These are phyloP conservation scores for Sphagnum magellanicum DNA, from an alignment of 228 moss, liverwort and hornwort genomes.

Conservation along the genomic window DNA sequence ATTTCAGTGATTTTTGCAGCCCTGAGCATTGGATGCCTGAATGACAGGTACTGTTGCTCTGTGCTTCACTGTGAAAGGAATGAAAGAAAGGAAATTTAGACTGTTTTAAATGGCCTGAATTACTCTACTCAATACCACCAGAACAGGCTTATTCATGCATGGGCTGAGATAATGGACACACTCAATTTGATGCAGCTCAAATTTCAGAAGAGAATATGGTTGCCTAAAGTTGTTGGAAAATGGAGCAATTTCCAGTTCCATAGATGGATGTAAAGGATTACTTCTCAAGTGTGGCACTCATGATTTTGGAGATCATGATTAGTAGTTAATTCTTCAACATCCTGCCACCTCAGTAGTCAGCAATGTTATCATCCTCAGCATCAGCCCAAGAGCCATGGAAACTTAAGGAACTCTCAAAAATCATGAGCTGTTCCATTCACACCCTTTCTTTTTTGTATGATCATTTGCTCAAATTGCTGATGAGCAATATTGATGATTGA, in stretches of 20 bases:
- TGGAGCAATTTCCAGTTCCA: not conserved
- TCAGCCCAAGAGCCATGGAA: not conserved
- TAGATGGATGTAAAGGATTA: not conserved
- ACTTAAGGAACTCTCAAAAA: not conserved
- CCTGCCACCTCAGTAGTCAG: not conserved
- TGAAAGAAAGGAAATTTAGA: not conserved
- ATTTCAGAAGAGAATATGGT: not conserved
- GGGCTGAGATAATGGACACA: too few species aligned
- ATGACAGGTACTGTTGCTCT: conserved; percentile 40
- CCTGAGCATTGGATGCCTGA: conserved; percentile 56
- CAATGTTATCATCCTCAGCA: too few species aligned
- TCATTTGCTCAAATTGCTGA: not conserved
- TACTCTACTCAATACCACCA: not conserved
- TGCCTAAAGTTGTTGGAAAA: not conserved
- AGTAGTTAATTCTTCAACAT: not conserved
- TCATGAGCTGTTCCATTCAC: not conserved
- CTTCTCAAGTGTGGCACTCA: not conserved
- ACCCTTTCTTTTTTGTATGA: not conserved
- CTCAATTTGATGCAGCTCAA: too few species aligned
- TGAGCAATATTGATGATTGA: conserved; percentile 1
- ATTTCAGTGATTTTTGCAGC: conserved; percentile 53
- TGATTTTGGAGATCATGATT: not conserved
- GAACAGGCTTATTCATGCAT: not conserved
- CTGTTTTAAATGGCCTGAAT: not conserved
- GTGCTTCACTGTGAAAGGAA: not conserved